A percentile compares a stretch with the other conserved stretches of the same genome.
Conservation (phyloP, 2,329 filamentous ascomycete species). For the Elsinoe batatas region DNA sequence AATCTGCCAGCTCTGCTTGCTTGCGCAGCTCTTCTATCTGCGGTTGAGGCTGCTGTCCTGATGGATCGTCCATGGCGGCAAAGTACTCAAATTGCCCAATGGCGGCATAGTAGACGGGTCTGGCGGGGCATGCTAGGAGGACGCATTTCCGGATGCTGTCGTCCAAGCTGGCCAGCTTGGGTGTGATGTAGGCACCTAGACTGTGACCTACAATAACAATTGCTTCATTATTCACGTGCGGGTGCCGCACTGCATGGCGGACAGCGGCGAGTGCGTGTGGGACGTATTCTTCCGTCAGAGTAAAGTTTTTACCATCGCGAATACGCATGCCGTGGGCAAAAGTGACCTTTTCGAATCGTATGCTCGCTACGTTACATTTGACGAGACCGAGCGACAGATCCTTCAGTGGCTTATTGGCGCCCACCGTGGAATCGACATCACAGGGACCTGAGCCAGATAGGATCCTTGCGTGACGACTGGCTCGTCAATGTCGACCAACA, state of each 20-base stretch:
- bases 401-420: neutral
- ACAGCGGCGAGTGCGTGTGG: slow-evolving; percentile 4
- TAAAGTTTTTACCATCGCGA: neutral
- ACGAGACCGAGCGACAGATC: slow-evolving; percentile 3
- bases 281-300: slow-evolving; percentile 7
- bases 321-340: neutral
- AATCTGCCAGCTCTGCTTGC: slow-evolving; percentile 6
- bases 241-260: neutral
- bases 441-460: slow-evolving; percentile 7
- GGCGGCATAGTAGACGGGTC: neutral
- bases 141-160: neutral
- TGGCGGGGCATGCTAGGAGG: neutral
- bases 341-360: slow-evolving; percentile 3
- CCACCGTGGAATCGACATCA: neutral
- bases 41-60: neutral
- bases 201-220: slow-evolving; percentile 3
- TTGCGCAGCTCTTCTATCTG: neutral
- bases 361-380: neutral
- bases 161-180: neutral
- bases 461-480: neutral
- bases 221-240: neutral
- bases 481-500: neutral
- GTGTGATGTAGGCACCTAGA: neutral
- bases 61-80: slow-evolving; percentile 2
- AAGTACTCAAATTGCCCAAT: slow-evolving; percentile 4